Conservation (phyloP, 768 basidiomycete genomes). For the Suillus ampliporus region DNA sequence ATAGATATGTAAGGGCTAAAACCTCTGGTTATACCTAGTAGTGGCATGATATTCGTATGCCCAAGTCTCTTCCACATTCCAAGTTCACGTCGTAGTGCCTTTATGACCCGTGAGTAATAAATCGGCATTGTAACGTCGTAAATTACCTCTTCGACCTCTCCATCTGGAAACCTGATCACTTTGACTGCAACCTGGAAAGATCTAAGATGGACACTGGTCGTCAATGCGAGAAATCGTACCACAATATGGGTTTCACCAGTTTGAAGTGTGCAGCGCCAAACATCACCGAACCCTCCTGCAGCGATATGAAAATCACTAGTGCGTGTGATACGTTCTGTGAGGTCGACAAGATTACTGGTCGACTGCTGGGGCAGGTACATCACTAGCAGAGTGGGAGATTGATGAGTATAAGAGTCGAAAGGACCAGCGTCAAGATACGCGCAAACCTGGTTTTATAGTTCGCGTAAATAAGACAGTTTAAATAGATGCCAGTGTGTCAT, state of each 20-base stretch:
- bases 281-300: slow-evolving; percentile 9
- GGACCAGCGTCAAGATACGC: slow-evolving; percentile 6
- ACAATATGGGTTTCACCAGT: neutral
- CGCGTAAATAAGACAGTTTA: neutral
- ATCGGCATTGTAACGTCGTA: neutral
- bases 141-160: slow-evolving; percentile 5
- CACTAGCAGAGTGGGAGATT: neutral
- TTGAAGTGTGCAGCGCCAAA: slow-evolving; percentile 4
- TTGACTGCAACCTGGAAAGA: slow-evolving; percentile 12
- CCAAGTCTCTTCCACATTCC: slow-evolving; percentile 24
- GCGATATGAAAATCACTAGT: neutral
- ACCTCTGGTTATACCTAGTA: slow-evolving; percentile 33
- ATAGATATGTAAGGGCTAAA: slow-evolving; percentile 38
- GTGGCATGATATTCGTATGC: slow-evolving; percentile 35
- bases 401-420: neutral
- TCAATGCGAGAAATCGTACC: neutral
- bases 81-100: slow-evolving; percentile 36
- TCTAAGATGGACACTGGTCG: neutral
- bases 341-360: neutral
- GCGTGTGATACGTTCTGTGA: slow-evolving; percentile 7
- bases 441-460: slow-evolving; percentile 4
- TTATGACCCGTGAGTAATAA: neutral
- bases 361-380: neutral
- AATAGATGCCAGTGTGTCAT: slow-evolving; percentile 4
- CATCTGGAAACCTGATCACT: slow-evolving; percentile 1